phyloP scores from a whole-genome alignment of 83 land plant genomes.

The Isoetes engelmannii region DNA sequence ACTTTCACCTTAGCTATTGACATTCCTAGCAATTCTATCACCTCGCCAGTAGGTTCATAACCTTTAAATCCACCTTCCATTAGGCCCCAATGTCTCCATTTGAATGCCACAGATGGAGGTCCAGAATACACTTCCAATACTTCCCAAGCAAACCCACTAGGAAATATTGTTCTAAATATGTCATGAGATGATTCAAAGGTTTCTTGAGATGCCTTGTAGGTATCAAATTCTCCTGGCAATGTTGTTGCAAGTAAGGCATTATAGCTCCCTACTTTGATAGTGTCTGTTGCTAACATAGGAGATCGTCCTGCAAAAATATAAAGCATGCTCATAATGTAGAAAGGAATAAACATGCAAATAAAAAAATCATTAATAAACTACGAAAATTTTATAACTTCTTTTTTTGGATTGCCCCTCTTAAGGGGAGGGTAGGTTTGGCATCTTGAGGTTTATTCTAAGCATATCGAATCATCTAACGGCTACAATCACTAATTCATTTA shows the following conservation, averaged over 20 bases:
- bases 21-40: slow-evolving; percentile 46
- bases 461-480: no score
- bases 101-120: slow-evolving; percentile 56
- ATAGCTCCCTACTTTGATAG: slow-evolving; percentile 51
- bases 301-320: slow-evolving; percentile 8
- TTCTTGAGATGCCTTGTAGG: slow-evolving; percentile 45
- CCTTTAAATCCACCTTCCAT: slow-evolving; percentile 75
- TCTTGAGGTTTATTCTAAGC: no score
- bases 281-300: slow-evolving; percentile 20
- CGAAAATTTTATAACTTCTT: no score
- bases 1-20: slow-evolving; percentile 41
- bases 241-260: slow-evolving; percentile 48
- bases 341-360: no score
- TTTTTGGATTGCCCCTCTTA: no score
- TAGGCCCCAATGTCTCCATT: slow-evolving; percentile 73
- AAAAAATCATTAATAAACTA: no score
- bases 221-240: slow-evolving; percentile 36
- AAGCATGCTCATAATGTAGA: no score
- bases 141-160: slow-evolving; percentile 74
- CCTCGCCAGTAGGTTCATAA: slow-evolving; percentile 51
- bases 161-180: slow-evolving; percentile 44
- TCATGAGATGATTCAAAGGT: slow-evolving; percentile 49
- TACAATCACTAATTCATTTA: no score
- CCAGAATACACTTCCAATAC: slow-evolving; percentile 55
- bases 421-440: no score